phyloP scores from a whole-genome alignment of 2,329 filamentous ascomycete genomes.

The Penicillium sp. region DNA sequence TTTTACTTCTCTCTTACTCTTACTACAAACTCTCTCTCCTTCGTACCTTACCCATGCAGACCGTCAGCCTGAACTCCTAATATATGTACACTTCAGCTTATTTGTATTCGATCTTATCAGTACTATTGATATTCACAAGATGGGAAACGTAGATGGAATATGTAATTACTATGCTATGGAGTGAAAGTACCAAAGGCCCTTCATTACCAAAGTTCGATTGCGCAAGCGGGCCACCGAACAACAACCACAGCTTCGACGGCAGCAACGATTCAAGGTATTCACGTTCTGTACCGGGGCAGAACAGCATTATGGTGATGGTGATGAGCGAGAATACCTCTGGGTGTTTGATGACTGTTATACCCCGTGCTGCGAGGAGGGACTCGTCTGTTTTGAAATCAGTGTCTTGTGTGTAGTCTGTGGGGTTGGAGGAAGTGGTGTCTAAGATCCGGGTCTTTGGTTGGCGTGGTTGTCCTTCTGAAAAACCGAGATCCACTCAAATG shows the following conservation, averaged over 20 bases:
- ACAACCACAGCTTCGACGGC: conserved; percentile 49
- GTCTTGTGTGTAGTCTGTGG: too few relatives aligned
- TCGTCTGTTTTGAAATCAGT: too few relatives aligned
- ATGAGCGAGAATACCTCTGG: conserved; percentile 55
- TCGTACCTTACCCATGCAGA: background rate
- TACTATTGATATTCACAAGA: background rate
- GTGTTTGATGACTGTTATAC: conserved; percentile 41
- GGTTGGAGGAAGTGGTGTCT: too few relatives aligned
- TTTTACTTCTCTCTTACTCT: background rate
- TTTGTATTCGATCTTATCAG: background rate
- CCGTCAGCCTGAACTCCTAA: too few relatives aligned
- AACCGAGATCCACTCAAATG: background rate
- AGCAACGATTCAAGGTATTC: conserved; percentile 29
- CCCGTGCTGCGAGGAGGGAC: conserved; percentile 16
- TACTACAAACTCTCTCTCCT: background rate
- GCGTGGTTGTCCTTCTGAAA: too few relatives aligned
- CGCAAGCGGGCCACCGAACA: conserved; percentile 54
- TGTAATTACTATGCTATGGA: background rate
- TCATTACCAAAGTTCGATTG: conserved; percentile 24
- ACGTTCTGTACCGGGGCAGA: conserved; percentile 58
- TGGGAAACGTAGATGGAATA: too few relatives aligned
- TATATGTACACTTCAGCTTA: background rate
- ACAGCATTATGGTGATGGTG: conserved; percentile 53
- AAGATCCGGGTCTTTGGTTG: too few relatives aligned
- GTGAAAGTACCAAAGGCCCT: background rate